Evolutionary conservation across 2,329 filamentous ascomycete species (phyloP).

Genomic region (Talaromyces amestolkiae): DNA sequence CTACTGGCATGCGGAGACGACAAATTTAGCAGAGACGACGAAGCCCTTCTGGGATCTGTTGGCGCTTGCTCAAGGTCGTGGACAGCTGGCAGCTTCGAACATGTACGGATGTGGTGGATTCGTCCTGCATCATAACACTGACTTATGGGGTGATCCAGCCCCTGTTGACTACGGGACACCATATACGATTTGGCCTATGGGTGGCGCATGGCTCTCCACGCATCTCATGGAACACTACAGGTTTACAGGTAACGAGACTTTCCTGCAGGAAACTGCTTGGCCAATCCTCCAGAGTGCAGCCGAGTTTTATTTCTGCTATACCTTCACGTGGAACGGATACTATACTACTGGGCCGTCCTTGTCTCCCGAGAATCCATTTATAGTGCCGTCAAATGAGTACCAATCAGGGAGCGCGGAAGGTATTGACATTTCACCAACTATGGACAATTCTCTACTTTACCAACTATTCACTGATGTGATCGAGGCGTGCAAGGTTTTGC

Average conservation of each 20-base stretch:
- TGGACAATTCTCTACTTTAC: conserved; percentile 17
- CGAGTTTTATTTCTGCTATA: conserved; percentile 5
- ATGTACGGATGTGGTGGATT: conserved; percentile 55
- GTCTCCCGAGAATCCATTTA: conserved; percentile 2
- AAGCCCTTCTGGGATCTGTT: conserved; percentile 44
- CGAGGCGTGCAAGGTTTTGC: background rate
- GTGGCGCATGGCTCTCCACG: conserved; percentile 58
- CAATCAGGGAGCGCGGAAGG: background rate
- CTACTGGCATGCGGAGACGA: conserved; percentile 57
- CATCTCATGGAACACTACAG: conserved; percentile 57
- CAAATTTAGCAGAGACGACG: conserved; percentile 45
- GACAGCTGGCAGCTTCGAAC: conserved; percentile 51
- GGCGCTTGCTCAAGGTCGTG: conserved; percentile 30
- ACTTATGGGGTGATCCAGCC: conserved; percentile 56
- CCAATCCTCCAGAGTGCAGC: conserved; percentile 21
- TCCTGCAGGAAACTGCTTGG: conserved; percentile 21
- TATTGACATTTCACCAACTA: background rate
- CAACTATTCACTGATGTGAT: conserved; percentile 6
- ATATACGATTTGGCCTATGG: conserved; percentile 40
- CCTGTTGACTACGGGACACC: conserved; percentile 46
- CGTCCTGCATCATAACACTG: conserved; percentile 57
- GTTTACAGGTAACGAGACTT: conserved; percentile 40
- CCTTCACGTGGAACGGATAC: background rate
- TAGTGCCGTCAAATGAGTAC: background rate
- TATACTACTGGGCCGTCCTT: background rate